Percentiles rank a stretch among this genome's conserved stretches.
Evolutionary conservation across 2,329 filamentous ascomycete species (phyloP).

Genomic region (Nigrograna mackinnonii): DNA sequence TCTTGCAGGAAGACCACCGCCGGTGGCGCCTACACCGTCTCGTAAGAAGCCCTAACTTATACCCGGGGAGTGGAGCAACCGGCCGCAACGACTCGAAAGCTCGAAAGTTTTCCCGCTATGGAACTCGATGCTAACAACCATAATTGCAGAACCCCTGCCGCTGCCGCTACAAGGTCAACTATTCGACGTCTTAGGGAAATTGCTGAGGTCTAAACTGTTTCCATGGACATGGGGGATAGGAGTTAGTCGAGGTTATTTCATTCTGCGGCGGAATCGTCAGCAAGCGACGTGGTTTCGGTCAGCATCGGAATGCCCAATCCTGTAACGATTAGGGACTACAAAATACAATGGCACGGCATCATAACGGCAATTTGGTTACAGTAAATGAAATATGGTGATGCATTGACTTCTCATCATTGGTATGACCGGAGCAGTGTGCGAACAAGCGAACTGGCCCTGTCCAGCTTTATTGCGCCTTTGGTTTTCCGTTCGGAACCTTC

Average conservation of each 20-base stretch:
- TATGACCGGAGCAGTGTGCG: too few species aligned
- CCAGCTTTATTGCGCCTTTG: constrained; percentile 14
- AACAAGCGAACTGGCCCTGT: neutral
- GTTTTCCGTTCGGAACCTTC: constrained; percentile 14
- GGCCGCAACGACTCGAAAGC: too few species aligned
- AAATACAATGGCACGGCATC: constrained; percentile 36
- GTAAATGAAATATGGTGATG: neutral
- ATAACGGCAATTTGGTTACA: neutral
- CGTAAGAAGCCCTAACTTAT: constrained; percentile 64
- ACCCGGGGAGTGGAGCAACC: neutral
- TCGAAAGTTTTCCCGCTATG: too few species aligned
- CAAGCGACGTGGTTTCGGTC: constrained; percentile 28
- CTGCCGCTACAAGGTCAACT: constrained; percentile 92
- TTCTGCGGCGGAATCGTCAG: constrained; percentile 32
- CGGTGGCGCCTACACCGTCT: constrained; percentile 91
- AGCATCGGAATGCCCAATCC: constrained; percentile 37
- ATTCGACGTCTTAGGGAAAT: constrained; percentile 97
- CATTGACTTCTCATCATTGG: too few species aligned
- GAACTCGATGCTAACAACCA: too few species aligned
- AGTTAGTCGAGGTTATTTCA: constrained; percentile 41
- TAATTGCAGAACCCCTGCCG: constrained; percentile 79
- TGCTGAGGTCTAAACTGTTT: constrained; percentile 77
- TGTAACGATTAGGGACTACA: constrained; percentile 38
- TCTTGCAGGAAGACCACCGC: constrained; percentile 93
- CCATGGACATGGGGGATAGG: constrained; percentile 32